Conservation (phyloP, 768 basidiomycete genomes). For the Leucosporidium scottii region DNA sequence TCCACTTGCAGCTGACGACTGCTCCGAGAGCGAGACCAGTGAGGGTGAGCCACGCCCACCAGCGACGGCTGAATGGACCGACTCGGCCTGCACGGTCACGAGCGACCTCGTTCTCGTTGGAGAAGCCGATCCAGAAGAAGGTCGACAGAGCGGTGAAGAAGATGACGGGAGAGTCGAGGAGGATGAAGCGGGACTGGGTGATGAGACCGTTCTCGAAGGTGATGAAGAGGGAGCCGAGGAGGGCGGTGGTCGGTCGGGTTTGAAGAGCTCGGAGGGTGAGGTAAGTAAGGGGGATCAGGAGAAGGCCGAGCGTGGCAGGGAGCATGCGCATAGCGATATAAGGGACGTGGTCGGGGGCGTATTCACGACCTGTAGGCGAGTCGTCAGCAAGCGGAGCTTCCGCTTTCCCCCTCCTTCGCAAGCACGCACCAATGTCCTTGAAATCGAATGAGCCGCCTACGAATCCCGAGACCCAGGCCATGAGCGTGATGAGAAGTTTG, state of each 20-base stretch:
- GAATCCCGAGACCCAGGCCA: conserved; percentile 77
- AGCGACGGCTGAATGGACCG: conserved; percentile 69
- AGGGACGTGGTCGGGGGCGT: conserved; percentile 65
- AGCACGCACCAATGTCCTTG: conserved; percentile 61
- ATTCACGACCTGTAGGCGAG: conserved; percentile 51
- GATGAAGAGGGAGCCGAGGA: conserved; percentile 82
- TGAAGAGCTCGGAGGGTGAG: conserved; percentile 88
- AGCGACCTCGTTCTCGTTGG: conserved; percentile 61
- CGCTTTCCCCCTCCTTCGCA: conserved; percentile 57
- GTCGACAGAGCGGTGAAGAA: conserved; percentile 91
- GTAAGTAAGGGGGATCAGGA: conserved; percentile 82
- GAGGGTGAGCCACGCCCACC: conserved; percentile 89
- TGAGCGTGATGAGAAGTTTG: conserved; percentile 87
- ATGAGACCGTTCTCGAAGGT: conserved; percentile 94
- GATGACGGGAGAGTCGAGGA: conserved; percentile 94
- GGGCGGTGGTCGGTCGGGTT: conserved; percentile 82
- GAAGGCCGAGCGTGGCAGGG: conserved; percentile 82
- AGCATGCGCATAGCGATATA: conserved; percentile 96
- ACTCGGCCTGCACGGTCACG: conserved; percentile 23
- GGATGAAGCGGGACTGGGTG: conserved; percentile 92
- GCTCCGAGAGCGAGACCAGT: conserved; percentile 87
- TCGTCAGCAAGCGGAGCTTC: conserved; percentile 30
- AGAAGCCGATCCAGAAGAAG: conserved; percentile 83
- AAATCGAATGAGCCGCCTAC: conserved; percentile 86
- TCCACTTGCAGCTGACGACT: conserved; percentile 93